Percentiles rank a stretch among this genome's conserved stretches.
Evolutionary conservation across 495 filamentous ascomycete genomes (phyloP).

Genomic region (Aspergillus ostianus): DNA sequence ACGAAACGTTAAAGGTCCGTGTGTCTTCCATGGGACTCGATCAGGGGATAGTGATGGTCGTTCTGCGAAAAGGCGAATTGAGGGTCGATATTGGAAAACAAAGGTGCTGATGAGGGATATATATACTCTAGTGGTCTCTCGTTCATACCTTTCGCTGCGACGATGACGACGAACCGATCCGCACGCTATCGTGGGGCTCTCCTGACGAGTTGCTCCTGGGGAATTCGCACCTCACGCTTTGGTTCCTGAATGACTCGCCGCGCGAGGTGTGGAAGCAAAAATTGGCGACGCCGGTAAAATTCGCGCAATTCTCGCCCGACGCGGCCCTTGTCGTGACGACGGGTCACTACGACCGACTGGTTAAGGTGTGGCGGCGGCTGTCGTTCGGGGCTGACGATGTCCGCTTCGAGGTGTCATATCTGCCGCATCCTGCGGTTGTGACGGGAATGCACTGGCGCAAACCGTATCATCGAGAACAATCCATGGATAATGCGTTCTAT

Average conservation of each 20-base stretch:
- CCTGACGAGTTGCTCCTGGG: slow-evolving; percentile 79
- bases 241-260: slow-evolving; percentile 51
- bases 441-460: slow-evolving; percentile 83
- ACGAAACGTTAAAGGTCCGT: slow-evolving; percentile 57
- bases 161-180: slow-evolving; percentile 45
- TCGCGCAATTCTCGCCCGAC: slow-evolving; percentile 82
- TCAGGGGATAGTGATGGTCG: not conserved
- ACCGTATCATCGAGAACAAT: slow-evolving; percentile 72
- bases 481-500: slow-evolving; percentile 86
- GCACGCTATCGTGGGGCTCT: slow-evolving; percentile 82
- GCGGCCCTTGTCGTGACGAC: slow-evolving; percentile 81
- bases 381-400: slow-evolving; percentile 82
- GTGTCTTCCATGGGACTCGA: not conserved
- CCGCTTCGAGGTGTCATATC: slow-evolving; percentile 87
- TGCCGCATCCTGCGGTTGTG: slow-evolving; percentile 76
- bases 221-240: slow-evolving; percentile 68
- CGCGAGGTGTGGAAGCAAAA: slow-evolving; percentile 67
- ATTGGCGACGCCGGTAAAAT: slow-evolving; percentile 70
- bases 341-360: slow-evolving; percentile 73
- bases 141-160: slow-evolving; percentile 41
- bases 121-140: slow-evolving; percentile 52
- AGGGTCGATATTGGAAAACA: not conserved
- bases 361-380: slow-evolving; percentile 89
- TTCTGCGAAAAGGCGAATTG: not conserved
- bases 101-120: slow-evolving; percentile 10